Base-by-base conservation (phyloP, 1,284 basidiomycete species). In the Gomphus bonarii region DNA sequence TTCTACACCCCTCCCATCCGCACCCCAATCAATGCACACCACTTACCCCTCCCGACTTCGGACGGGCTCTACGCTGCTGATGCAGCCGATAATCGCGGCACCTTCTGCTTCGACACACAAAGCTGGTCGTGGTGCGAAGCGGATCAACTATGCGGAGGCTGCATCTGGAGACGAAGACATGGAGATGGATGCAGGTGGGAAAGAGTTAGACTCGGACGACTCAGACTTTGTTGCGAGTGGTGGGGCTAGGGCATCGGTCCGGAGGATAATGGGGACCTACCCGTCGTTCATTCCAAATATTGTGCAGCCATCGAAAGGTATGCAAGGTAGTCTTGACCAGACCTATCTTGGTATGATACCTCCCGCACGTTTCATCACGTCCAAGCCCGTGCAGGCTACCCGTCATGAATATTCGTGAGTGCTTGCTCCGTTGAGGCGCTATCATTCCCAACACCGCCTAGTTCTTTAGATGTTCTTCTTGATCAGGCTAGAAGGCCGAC, bases 41-140 rank as follows among this genome's bases (percentile, higher is more conserved):
- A 90, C 91, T 1, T 98, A 97, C 69, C 77, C 93, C 0, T 90
- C 94, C 5, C 82, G 95, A n/a, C 74, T 98, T 57, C 84, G 90
- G n/a, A 95, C 94, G 0, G 95, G 95, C 28, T 81, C 88, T 6
- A 90, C 91, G 1, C 82, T 91, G 2, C 80, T 99, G 60, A 80
- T 98, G 70, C 95, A 99, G 67, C 94, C 95, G n/a, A 82, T 93
- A 62, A 61, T 86, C 61, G 59, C 67, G 0, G 66, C 74, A 3
- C 72, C 77, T 2, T 64, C 74, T 18, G 67, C 73, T 10, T 70
- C 73, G 11, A 69, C 73, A 5, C 78, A 82, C 22, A 65, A 73
- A 14, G 67, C 75, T 12, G 73, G 75, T 33, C 75, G 86, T 52
- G 76, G 86, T 3, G 81, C 81, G 0, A 84, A 79, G 10, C 77